phyloP scores from a whole-genome alignment of 192 early-diverging fungal species.

The Funneliformis mosseae region DNA sequence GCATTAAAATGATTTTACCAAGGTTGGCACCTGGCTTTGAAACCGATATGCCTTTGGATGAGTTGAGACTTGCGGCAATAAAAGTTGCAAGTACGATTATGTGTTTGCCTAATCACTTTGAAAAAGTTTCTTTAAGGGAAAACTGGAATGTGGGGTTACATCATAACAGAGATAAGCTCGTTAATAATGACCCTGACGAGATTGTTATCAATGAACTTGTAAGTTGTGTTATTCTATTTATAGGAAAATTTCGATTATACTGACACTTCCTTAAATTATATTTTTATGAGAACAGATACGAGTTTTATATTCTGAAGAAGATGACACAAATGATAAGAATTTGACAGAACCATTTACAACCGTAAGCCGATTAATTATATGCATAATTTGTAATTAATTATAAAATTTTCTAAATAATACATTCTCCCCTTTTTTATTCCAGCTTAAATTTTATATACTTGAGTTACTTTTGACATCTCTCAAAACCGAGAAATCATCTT shows the following conservation, averaged over 20 bases:
- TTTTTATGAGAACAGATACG: slow-evolving; percentile 37
- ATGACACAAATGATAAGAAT: slow-evolving; percentile 33
- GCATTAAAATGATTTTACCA: slow-evolving; percentile 64
- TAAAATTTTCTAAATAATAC: not conserved
- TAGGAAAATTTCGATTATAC: not conserved
- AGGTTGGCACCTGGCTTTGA: slow-evolving; percentile 43
- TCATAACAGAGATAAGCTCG: slow-evolving; percentile 39
- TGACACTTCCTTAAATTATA: not conserved
- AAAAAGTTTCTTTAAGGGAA: slow-evolving; percentile 55
- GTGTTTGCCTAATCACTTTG: slow-evolving; percentile 72
- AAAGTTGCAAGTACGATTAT: slow-evolving; percentile 65
- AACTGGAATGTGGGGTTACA: slow-evolving; percentile 54
- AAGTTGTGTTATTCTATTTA: slow-evolving; percentile 17
- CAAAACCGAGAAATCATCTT: slow-evolving; percentile 60
- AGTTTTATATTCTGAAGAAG: slow-evolving; percentile 47
- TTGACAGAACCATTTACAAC: slow-evolving; percentile 45
- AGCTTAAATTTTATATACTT: slow-evolving; percentile 70
- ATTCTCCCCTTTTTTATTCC: slow-evolving; percentile 1
- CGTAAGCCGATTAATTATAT: slow-evolving; percentile 10
- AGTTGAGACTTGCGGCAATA: slow-evolving; percentile 67
- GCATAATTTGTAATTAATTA: slow-evolving; percentile 6
- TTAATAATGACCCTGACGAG: slow-evolving; percentile 48
- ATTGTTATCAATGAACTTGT: slow-evolving; percentile 56
- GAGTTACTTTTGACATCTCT: slow-evolving; percentile 70
- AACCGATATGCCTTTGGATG: slow-evolving; percentile 54